Base-by-base conservation (phyloP, 2,329 filamentous ascomycete species). In the Trichoderma sp. region DNA sequence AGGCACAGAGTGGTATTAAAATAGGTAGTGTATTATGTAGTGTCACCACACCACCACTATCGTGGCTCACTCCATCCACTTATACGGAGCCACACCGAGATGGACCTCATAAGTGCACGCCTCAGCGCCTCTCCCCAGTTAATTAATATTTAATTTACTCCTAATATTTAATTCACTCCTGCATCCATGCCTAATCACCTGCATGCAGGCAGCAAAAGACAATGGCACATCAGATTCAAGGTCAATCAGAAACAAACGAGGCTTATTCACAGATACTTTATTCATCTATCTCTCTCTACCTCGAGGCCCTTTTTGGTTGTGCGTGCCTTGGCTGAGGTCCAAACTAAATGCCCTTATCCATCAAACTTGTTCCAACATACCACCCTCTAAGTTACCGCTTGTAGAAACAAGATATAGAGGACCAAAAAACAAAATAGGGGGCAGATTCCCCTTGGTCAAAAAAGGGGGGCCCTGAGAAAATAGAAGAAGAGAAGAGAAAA, bases 311-410 rank as follows among this genome's bases (percentile, higher is more conserved):
- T 40, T 37, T 53, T 55, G 6, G 40, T 14, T 52, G 14, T 63
- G 29, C 16, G 31, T 53, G 60, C 60, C 43, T 53, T 53, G 31
- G 43, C 47, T 53, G 35, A 29, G 21, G 47, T 49, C 21, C 47
- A 24, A 49, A 49, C 47, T 49, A 21, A 43, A 24, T 49, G 47
- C 21, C 47, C 47, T 49, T 29, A 40, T 40, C 35, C 40, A 29
- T 67, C 63, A 58, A 27, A 37, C 55, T 67, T 64, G 61, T 64
- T 52, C 35, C 47, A 53, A 37, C 53, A 35, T 37, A 33, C 63
- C 27, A 31, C 21, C 33, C 33, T 67, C 63, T 67, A 67, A 67
- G n/a, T 67, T 58, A 67, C 55, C 58, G 37, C 35, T 55, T 43
- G 61, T 40, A 40, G 33, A 64, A 64, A 64, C 49, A 57, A 57